These are phyloP conservation scores for Potentilla sterilis DNA, from an alignment of 306 rosid species.

Conservation along the genomic window DNA sequence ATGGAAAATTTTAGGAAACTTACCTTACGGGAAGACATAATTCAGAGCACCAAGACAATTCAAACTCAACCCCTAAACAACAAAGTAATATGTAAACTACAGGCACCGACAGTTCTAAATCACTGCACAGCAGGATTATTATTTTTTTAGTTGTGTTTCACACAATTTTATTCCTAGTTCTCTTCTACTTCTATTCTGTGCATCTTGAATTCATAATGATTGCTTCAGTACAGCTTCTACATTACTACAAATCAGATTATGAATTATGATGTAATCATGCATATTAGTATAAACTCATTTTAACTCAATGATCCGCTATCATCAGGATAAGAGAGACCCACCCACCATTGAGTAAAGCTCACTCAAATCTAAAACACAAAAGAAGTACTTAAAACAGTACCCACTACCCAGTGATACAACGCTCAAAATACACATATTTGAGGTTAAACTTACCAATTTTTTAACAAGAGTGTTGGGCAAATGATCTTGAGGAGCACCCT, in stretches of 20 bases:
- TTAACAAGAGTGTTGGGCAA: constrained; percentile 38
- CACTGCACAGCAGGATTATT: neutral
- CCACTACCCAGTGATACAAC: neutral
- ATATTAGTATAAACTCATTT: neutral
- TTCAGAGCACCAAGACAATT: constrained; percentile 7
- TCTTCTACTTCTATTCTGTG: neutral
- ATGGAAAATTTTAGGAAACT: constrained; percentile 24
- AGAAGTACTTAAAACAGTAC: neutral
- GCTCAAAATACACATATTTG: neutral
- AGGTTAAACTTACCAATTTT: constrained; percentile 61
- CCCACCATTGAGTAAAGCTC: neutral
- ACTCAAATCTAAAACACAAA: neutral
- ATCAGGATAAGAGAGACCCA: neutral
- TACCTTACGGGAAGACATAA: constrained; percentile 8
- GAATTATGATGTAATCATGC: neutral
- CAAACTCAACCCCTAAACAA: neutral
- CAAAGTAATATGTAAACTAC: neutral
- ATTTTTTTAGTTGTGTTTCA: neutral
- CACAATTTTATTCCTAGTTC: neutral
- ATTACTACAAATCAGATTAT: neutral
- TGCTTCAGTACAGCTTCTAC: neutral
- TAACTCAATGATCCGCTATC: neutral
- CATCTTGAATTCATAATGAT: neutral
- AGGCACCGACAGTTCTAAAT: neutral
- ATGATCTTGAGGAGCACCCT: constrained; percentile 51